A percentile compares a stretch with the other conserved stretches of the same genome.
These are phyloP conservation scores for Ramaria sp. DNA, from an alignment of 768 basidiomycete genomes.

Conservation along the genomic window DNA sequence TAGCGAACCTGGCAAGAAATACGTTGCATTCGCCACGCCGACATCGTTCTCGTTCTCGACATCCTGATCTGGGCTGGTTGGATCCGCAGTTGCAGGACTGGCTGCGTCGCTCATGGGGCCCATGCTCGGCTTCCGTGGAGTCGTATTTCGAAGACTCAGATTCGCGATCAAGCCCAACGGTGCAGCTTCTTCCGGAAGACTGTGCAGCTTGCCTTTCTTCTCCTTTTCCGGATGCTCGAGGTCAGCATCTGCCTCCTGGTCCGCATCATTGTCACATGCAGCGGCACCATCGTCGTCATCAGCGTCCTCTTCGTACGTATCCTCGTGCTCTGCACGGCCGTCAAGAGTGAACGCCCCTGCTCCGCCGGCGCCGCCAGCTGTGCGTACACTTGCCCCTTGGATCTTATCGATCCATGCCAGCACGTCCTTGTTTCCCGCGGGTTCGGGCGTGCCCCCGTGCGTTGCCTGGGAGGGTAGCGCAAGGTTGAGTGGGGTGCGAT, in stretches of 20 bases:
- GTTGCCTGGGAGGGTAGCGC: not conserved
- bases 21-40: constrained; percentile 71
- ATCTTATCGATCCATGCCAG: constrained; percentile 70
- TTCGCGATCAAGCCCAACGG: constrained; percentile 71
- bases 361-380: constrained; percentile 32
- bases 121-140: constrained; percentile 12
- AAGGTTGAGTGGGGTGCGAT: constrained; percentile 1
- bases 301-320: constrained; percentile 19
- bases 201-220: constrained; percentile 10
- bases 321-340: constrained; percentile 19
- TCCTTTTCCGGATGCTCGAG: constrained; percentile 1
- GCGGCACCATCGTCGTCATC: constrained; percentile 23
- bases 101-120: constrained; percentile 3
- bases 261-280: constrained; percentile 8
- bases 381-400: constrained; percentile 41
- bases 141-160: constrained; percentile 49
- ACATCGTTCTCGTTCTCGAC: constrained; percentile 23
- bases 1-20: constrained; percentile 62
- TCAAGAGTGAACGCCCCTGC: constrained; percentile 35
- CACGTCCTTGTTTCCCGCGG: constrained; percentile 49
- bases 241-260: not conserved
- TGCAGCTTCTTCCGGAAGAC: constrained; percentile 57
- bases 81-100: not conserved
- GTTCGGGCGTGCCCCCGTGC: constrained; percentile 36
- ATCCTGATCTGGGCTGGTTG: not conserved